Conservation (phyloP, 2,329 filamentous ascomycete species). For the Cucurbitaria berberidis region DNA sequence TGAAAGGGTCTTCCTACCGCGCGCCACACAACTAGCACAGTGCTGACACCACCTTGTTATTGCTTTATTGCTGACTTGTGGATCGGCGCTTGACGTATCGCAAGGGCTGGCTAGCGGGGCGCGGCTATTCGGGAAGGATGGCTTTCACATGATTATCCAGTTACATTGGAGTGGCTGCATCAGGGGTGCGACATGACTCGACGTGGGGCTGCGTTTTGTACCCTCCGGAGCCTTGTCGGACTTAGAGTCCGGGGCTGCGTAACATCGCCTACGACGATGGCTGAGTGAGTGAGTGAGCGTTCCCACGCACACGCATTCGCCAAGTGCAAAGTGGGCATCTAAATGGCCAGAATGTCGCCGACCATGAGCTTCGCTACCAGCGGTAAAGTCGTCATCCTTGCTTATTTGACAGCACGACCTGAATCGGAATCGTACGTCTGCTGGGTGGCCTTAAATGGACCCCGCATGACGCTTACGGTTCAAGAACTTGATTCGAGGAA, state of each 20-base stretch:
- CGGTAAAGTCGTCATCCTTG: slow-evolving; percentile 7
- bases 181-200: slow-evolving; percentile 1
- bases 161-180: slow-evolving; percentile 1
- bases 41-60: slow-evolving; percentile 31
- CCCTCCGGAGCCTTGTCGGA: background rate
- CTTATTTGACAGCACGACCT: slow-evolving; percentile 3
- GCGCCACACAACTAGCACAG: slow-evolving; percentile 35
- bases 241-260: background rate
- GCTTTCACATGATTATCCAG: slow-evolving; percentile 30
- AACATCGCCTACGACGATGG: background rate
- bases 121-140: slow-evolving; percentile 45
- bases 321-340: slow-evolving; percentile 1
- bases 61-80: slow-evolving; percentile 26
- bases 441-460: slow-evolving; percentile 14
- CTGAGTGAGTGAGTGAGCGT: no score
- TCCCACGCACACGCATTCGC: background rate
- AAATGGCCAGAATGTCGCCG: slow-evolving; percentile 7
- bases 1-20: background rate
- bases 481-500: slow-evolving; percentile 9
- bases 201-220: slow-evolving; percentile 1
- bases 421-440: slow-evolving; percentile 17
- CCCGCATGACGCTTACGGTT: slow-evolving; percentile 14
- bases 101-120: slow-evolving; percentile 32
- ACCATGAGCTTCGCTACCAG: slow-evolving; percentile 9
- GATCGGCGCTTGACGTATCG: slow-evolving; percentile 21